Evolutionary conservation across 306 rosid genomes (phyloP).

Genomic region (Sechiopsis laciniata): DNA sequence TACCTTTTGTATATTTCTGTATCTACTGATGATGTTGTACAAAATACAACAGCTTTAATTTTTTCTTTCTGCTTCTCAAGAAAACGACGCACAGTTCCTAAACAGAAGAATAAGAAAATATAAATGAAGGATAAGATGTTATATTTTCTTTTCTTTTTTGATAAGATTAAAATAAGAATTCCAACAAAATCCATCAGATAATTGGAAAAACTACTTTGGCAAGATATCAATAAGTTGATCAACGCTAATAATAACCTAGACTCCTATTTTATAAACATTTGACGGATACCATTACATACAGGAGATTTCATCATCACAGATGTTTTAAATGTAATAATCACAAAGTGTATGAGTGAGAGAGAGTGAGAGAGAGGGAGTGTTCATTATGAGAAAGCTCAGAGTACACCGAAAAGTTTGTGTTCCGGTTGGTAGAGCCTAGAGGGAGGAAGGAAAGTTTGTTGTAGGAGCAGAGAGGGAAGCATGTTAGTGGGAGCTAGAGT

Average conservation of each 20-base stretch:
- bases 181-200: background rate
- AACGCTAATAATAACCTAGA: background rate
- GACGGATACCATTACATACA: background rate
- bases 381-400: too few relatives aligned
- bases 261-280: background rate
- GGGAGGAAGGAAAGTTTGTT: too few relatives aligned
- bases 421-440: too few relatives aligned
- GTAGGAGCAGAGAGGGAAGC: too few relatives aligned
- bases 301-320: conserved; percentile 1
- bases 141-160: background rate
- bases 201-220: background rate
- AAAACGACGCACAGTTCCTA: conserved; percentile 92
- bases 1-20: conserved; percentile 95
- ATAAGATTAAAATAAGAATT: background rate
- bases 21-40: conserved; percentile 70
- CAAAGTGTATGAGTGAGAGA: background rate
- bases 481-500: too few relatives aligned
- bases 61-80: conserved; percentile 90
- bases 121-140: background rate
- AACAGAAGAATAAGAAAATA: conserved; percentile 23
- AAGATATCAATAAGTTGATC: background rate
- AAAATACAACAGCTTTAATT: conserved; percentile 80
- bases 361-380: too few relatives aligned
- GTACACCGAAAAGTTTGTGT: too few relatives aligned
- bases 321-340: background rate